Evolutionary conservation across 1,284 basidiomycete genomes (phyloP).

Genomic region (Moniliophthora roreri): DNA sequence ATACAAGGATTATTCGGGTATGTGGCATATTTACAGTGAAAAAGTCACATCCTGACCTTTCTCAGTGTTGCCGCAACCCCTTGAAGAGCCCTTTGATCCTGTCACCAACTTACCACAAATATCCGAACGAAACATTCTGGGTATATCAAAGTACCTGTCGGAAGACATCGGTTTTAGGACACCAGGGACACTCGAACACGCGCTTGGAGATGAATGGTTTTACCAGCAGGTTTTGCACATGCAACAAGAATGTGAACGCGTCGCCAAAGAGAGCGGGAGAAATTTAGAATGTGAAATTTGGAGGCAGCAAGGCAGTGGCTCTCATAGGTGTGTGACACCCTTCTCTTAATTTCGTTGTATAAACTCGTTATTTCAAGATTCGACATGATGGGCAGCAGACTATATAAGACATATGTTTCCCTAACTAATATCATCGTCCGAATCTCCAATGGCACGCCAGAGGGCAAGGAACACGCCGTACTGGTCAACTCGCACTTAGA

Average conservation of each 20-base stretch:
- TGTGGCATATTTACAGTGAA: conserved; percentile 21
- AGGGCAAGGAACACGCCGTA: conserved; percentile 78
- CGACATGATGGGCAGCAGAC: conserved; percentile 79
- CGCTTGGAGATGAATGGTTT: conserved; percentile 85
- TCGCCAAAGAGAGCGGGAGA: conserved; percentile 43
- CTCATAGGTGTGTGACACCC: conserved; percentile 64
- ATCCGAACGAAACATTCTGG: conserved; percentile 68
- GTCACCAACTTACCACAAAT: conserved; percentile 62
- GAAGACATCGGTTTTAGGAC: conserved; percentile 92
- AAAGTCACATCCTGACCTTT: conserved; percentile 10
- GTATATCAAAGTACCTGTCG: conserved; percentile 62
- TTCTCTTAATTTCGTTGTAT: conserved; percentile 3
- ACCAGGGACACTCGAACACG: conserved; percentile 89
- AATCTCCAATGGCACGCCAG: conserved; percentile 77
- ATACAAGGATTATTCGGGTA: conserved; percentile 46
- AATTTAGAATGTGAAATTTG: conserved; percentile 86
- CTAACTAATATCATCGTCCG: conserved; percentile 90
- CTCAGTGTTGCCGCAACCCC: conserved; percentile 39
- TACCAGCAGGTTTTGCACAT: conserved; percentile 63
- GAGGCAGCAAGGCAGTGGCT: conserved; percentile 83
- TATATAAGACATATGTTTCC: conserved; percentile 91
- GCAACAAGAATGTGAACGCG: conserved; percentile 58
- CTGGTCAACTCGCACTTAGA: conserved; percentile 93
- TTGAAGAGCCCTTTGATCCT: conserved; percentile 48
- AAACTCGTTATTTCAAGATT: conserved; percentile 49